These are phyloP conservation scores for Actinomortierella ambigua DNA, from an alignment of 371 early-diverging fungal genomes.

Conservation along the genomic window DNA sequence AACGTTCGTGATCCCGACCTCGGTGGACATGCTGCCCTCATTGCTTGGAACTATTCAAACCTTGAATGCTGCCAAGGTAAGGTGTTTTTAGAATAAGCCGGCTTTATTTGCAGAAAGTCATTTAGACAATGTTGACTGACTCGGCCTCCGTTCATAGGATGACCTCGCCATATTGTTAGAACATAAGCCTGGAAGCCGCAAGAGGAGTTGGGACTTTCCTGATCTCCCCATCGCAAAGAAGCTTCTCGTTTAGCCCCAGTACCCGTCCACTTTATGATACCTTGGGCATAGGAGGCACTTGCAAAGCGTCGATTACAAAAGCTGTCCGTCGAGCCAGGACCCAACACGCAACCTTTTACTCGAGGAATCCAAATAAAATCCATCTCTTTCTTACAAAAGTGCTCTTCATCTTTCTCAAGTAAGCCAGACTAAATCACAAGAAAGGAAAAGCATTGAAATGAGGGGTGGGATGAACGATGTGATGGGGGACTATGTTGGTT, in stretches of 20 bases:
- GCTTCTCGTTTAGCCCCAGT: slow-evolving; percentile 1
- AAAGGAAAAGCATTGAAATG: too few species aligned
- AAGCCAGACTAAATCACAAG: too few species aligned
- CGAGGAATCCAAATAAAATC: too few species aligned
- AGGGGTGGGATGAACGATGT: too few species aligned
- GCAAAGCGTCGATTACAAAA: background rate
- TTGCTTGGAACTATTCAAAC: too few species aligned
- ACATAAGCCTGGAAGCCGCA: background rate
- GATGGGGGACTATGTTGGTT: too few species aligned
- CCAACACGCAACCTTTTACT: too few species aligned
- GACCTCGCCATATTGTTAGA: slow-evolving; percentile 1
- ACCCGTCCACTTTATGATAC: background rate
- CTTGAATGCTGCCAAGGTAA: too few species aligned
- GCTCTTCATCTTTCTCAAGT: too few species aligned
- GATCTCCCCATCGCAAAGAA: slow-evolving; percentile 2
- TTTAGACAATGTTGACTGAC: background rate
- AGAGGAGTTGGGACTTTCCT: slow-evolving; percentile 5
- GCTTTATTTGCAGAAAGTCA: background rate
- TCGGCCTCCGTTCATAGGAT: background rate
- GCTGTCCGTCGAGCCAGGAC: too few species aligned
- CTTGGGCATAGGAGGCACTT: background rate
- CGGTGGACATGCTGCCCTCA: slow-evolving; percentile 9
- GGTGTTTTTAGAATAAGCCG: slow-evolving; percentile 1
- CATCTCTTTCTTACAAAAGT: too few species aligned
- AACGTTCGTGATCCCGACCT: slow-evolving; percentile 12